These are phyloP conservation scores for Fragilaria radians DNA, from an alignment of 108 stramenopile species.

Conservation along the genomic window DNA sequence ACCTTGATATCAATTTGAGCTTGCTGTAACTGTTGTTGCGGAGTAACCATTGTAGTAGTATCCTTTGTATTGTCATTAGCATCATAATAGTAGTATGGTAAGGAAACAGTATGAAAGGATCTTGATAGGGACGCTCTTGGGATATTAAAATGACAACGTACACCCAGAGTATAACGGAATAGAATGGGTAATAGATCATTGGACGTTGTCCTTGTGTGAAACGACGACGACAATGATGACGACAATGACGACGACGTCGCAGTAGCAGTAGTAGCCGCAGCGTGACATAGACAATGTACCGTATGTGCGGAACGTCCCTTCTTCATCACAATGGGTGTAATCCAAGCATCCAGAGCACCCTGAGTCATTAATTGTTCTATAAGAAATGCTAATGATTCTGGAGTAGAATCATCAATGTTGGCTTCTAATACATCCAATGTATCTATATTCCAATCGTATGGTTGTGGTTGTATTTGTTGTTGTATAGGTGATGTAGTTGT, in stretches of 20 bases:
- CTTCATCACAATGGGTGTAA: slow-evolving; percentile 89
- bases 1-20: slow-evolving; percentile 72
- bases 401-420: slow-evolving; percentile 90
- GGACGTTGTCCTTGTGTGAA: slow-evolving; percentile 8
- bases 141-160: slow-evolving; percentile 61
- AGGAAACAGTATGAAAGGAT: slow-evolving; percentile 43
- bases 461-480: not conserved
- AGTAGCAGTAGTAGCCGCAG: slow-evolving; percentile 11
- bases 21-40: slow-evolving; percentile 9
- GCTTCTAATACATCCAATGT: slow-evolving; percentile 65
- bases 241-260: too few relatives aligned
- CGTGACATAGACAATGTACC: slow-evolving; percentile 69
- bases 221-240: not conserved
- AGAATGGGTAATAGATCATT: slow-evolving; percentile 49
- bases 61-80: slow-evolving; percentile 21
- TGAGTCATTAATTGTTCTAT: slow-evolving; percentile 51
- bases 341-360: slow-evolving; percentile 87
- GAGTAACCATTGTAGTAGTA: too few relatives aligned
- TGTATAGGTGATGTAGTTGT: not conserved
- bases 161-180: slow-evolving; percentile 85
- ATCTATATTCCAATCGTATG: slow-evolving; percentile 30
- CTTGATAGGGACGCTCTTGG: slow-evolving; percentile 68
- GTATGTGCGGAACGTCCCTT: slow-evolving; percentile 84
- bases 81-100: slow-evolving; percentile 31
- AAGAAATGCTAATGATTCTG: slow-evolving; percentile 71